A percentile compares a stretch with the other conserved stretches of the same genome.
These are phyloP conservation scores for Apophysomyces ossiformis DNA, from an alignment of 371 early-diverging fungal species.

Conservation along the genomic window DNA sequence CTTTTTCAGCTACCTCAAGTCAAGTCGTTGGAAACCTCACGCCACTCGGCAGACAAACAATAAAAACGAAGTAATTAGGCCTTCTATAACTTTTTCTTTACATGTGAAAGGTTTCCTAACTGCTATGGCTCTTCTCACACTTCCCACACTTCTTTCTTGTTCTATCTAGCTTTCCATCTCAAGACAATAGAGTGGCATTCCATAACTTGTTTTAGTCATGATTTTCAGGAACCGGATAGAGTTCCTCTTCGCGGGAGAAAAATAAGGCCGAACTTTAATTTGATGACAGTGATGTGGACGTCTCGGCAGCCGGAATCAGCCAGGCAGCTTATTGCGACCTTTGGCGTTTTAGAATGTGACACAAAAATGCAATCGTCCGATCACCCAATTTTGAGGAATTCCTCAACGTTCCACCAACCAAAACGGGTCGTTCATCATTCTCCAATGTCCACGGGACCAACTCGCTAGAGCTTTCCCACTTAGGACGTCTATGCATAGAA, in stretches of 20 bases:
- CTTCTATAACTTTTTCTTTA: not conserved
- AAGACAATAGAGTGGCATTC: conserved; percentile 1
- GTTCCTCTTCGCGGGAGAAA: not conserved
- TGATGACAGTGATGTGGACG: not conserved
- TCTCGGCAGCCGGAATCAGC: not conserved
- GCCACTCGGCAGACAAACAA: conserved; percentile 10
- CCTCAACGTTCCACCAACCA: not conserved
- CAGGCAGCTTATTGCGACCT: not conserved
- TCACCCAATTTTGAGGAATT: conserved; percentile 6
- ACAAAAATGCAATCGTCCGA: conserved; percentile 7
- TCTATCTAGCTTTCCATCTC: not conserved
- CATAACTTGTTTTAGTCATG: not conserved
- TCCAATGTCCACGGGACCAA: too few species aligned
- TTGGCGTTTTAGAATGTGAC: not conserved
- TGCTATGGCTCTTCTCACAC: not conserved
- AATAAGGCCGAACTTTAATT: conserved; percentile 8
- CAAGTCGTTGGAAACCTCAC: conserved; percentile 6
- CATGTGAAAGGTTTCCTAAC: conserved; percentile 5
- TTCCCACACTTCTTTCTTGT: too few species aligned
- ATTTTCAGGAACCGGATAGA: not conserved
- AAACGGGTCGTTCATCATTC: not conserved
- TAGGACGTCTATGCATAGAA: too few species aligned
- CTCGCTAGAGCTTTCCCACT: too few species aligned
- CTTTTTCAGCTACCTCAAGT: conserved; percentile 19
- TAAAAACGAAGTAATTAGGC: conserved; percentile 9